Evolutionary conservation across 768 basidiomycete genomes (phyloP), one percentile per base, ranked within the genome.

Genomic region (Pleurotus cornucopiae): DNA sequence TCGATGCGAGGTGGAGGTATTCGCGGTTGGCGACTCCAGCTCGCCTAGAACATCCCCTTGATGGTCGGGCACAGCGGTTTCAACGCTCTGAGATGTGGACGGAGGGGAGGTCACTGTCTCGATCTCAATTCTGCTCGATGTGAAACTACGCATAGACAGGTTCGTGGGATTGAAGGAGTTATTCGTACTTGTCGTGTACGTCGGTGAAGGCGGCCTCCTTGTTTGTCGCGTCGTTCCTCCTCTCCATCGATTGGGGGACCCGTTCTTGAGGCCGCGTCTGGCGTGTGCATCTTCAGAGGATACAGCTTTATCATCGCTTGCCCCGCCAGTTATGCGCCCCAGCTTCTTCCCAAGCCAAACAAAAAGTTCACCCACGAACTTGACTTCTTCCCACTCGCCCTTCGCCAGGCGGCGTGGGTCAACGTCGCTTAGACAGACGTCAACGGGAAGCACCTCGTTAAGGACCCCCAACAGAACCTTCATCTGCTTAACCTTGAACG

Each of bases 391-490:
- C 77, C 80, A 79, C 49, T 78, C 81, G 0, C 89, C 88, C 2
- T 73, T 68, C 0, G 87, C 89, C 3, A 91, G 76, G 34, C 74
- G 71, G 25, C 80, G 71, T 1, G 88, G 88, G 57, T 91, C 88
- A 37, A 91, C 67, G 34, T 77, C 74, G 58, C 80, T 80, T 6
- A 91, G 72, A 0, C 87, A 88, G 4, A 90, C 78, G 57, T 88
- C 83, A 49, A 69, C 68, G 30, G 67, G 63, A 12, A 91, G 63
- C 37, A 90, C 69, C 58, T 91, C 88, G 26, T 73, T 78, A 5
- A 91, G 74, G 5, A 89, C 80, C 1, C 89, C 89, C 5, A 91
- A 75, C 55, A 92, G 86, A 2, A 91, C 74, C 62, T 91, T 89
- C 76, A 87, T 85, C 30, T 80, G 81, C 46, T 86, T 80, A 1